phyloP scores from a whole-genome alignment of 2,329 filamentous ascomycete genomes.

The Botrytis pseudocinerea region DNA sequence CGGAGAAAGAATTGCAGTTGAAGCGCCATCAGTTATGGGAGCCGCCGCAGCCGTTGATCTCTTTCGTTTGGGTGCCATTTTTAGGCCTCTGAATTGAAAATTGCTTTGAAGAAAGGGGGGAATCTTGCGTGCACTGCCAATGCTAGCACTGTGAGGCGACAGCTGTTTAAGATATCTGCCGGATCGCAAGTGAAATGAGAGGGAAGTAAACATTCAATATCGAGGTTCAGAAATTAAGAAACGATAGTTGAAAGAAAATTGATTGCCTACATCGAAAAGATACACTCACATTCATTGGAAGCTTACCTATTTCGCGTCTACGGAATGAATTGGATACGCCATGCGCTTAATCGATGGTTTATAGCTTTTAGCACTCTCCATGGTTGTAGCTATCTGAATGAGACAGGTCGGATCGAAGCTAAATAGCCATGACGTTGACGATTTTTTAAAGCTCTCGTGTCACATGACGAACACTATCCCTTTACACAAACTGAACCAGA shows the following conservation, averaged over 20 bases:
- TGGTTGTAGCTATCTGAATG: neutral
- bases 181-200: conserved; percentile 6
- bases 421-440: conserved; percentile 17
- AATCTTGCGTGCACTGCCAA: neutral
- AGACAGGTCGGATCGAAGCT: conserved; percentile 3
- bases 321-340: conserved; percentile 2
- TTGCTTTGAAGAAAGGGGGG: neutral
- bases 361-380: neutral
- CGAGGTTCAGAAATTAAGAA: neutral
- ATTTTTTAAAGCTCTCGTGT: neutral
- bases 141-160: neutral
- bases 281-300: neutral
- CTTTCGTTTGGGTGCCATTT: conserved; percentile 39
- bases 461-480: neutral
- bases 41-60: conserved; percentile 31
- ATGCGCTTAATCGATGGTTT: conserved; percentile 7
- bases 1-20: conserved; percentile 27
- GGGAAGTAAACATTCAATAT: conserved; percentile 19
- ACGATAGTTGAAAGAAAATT: neutral
- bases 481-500: neutral
- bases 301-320: conserved; percentile 2
- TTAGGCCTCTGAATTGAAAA: neutral
- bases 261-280: neutral
- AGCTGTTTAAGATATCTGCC: neutral
- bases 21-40: neutral